Conservation (phyloP, 2,329 filamentous ascomycete genomes). For the Verticillium nonalfalfae region DNA sequence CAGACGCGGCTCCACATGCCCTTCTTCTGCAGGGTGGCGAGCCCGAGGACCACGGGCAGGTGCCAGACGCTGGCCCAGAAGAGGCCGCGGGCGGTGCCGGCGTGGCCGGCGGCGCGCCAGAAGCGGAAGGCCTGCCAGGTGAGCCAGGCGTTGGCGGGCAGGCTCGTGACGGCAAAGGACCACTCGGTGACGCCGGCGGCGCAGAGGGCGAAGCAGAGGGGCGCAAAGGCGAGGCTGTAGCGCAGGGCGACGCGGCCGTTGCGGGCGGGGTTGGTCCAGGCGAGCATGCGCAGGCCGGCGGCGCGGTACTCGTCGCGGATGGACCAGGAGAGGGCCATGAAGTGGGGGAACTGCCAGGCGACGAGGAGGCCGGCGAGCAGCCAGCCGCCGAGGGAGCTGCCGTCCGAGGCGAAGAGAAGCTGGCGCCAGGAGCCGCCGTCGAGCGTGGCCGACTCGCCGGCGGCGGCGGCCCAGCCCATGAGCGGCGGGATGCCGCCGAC, state of each 20-base stretch:
- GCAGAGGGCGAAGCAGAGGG: slow-evolving; percentile 76
- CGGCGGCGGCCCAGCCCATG: slow-evolving; percentile 97
- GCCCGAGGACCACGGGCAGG: slow-evolving; percentile 79
- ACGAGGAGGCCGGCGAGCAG: slow-evolving; percentile 78
- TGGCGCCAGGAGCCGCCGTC: slow-evolving; percentile 67
- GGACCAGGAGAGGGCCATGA: slow-evolving; percentile 86
- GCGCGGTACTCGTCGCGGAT: slow-evolving; percentile 85
- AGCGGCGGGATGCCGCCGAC: slow-evolving; percentile 91
- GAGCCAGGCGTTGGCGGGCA: slow-evolving; percentile 82
- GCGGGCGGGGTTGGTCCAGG: slow-evolving; percentile 78
- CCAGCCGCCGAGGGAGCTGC: slow-evolving; percentile 72
- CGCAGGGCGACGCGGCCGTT: slow-evolving; percentile 84
- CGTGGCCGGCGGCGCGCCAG: slow-evolving; percentile 70
- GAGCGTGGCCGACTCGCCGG: slow-evolving; percentile 74
- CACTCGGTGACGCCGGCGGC: slow-evolving; percentile 77
- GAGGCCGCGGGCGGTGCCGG: slow-evolving; percentile 73
- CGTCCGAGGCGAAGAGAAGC: slow-evolving; percentile 62
- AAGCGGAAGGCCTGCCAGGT: slow-evolving; percentile 72
- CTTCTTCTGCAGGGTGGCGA: slow-evolving; percentile 90
- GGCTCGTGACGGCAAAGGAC: slow-evolving; percentile 75
- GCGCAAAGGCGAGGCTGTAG: slow-evolving; percentile 81
- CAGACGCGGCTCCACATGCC: slow-evolving; percentile 84
- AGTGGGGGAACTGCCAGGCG: slow-evolving; percentile 97
- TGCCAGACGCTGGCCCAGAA: slow-evolving; percentile 99
- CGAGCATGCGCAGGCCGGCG: slow-evolving; percentile 66